phyloP scores from a whole-genome alignment of 305 asterid species.

The Nicotiana rustica region DNA sequence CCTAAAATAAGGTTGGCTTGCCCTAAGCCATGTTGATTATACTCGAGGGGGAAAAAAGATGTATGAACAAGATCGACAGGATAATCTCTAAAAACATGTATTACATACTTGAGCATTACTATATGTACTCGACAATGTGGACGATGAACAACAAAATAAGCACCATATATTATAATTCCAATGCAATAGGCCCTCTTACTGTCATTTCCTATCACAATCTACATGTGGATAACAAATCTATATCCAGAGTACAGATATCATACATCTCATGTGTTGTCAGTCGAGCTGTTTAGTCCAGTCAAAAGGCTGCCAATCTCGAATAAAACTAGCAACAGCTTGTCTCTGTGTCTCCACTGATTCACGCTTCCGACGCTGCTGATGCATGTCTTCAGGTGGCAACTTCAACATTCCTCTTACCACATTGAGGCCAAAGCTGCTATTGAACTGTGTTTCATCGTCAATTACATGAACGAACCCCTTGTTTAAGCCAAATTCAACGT shows the following conservation, averaged over 20 bases:
- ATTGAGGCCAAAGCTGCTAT: slow-evolving; percentile 82
- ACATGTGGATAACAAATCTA: background rate
- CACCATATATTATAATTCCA: no score
- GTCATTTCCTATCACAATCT: background rate
- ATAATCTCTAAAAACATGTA: no score
- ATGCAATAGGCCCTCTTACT: no score
- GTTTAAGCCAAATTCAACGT: slow-evolving; percentile 86
- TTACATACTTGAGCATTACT: no score
- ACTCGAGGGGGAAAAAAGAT: no score
- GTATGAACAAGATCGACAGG: no score
- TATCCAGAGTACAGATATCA: background rate
- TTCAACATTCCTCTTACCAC: slow-evolving; percentile 81
- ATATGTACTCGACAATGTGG: no score
- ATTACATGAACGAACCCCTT: slow-evolving; percentile 92
- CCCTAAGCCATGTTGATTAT: no score
- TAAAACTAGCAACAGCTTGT: slow-evolving; percentile 71
- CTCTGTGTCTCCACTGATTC: slow-evolving; percentile 72
- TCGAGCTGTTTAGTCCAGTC: slow-evolving; percentile 91
- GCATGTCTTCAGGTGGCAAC: slow-evolving; percentile 92
- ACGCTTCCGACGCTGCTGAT: slow-evolving; percentile 65
- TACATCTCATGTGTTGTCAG: slow-evolving; percentile 7
- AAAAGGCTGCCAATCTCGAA: slow-evolving; percentile 75
- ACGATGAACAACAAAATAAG: no score
- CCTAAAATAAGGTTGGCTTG: no score
- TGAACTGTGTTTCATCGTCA: slow-evolving; percentile 77